Base-by-base conservation (phyloP, 495 filamentous ascomycete species). In the Hypoxylon fragiforme region DNA sequence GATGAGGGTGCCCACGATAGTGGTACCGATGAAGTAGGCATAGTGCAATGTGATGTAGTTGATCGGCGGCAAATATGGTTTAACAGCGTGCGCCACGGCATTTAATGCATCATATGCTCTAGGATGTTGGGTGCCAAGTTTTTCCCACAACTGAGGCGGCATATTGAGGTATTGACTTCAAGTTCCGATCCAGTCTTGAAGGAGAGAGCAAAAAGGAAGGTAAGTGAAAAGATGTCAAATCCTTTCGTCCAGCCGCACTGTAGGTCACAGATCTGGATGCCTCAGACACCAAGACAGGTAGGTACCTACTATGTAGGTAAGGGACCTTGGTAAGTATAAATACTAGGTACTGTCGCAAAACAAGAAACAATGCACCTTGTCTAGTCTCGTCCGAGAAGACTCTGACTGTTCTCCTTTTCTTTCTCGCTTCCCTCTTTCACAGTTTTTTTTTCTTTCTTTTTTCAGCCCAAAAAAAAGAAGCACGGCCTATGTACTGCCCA, bases 1-100 rank as follows among this genome's bases (percentile, higher is more conserved):
- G 37, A 90, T 78, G 44, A 85, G 42, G 36, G 83, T 82, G 22
- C 73, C 74, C 21, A 87, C 35, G 11, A 90, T 60, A 26, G 74
- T 80, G n/a, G 76, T 78, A 3, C 64, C 57, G 54, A 89, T 76
- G 67, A 90, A 90, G 68, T 90, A 91, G 39, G 75, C 63, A 75
- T 89, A 65, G 53, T 65, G 62, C n/a, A 88, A 55, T 0, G 81
- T 86, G 57, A 89, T 81, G 65, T 87, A 90, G 60, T 88, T 88
- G 52, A 82, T 67, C 0, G 74, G 71, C 8, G 81, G 79, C 4
- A 81, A 46, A 44, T 72, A 63, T 21, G 54, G 54, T 42, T 22
- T 49, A 13, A 46, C 41, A 24, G 47, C 39, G 51, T 36, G 31
- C 42, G 20, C 42, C 24, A 21, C 30, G n/a, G 46, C 32, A 16